phyloP scores from a whole-genome alignment of 352 stramenopile species.

The Pythium inflatum region DNA sequence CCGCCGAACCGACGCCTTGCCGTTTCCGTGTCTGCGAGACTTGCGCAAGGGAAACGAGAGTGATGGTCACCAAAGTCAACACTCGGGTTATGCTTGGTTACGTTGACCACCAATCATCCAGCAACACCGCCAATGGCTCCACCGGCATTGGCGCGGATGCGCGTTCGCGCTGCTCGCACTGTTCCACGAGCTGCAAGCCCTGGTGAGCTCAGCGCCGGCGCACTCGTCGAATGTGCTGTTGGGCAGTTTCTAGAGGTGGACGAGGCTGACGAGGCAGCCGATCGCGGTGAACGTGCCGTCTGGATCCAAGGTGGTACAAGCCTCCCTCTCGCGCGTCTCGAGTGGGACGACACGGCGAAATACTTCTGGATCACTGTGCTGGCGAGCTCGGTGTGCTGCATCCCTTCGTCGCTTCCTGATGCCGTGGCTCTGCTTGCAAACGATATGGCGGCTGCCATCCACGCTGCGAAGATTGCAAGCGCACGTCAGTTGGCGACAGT shows the following conservation, averaged over 20 bases:
- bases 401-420: not conserved
- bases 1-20: constrained; percentile 11
- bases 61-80: constrained; percentile 28
- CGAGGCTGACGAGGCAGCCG: not conserved
- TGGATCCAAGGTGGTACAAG: constrained; percentile 19
- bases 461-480: constrained; percentile 4
- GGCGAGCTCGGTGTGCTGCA: not conserved
- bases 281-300: not conserved
- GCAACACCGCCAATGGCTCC: not conserved
- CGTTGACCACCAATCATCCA: not conserved
- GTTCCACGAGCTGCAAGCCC: not conserved
- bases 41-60: constrained; percentile 10
- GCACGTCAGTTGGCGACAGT: constrained; percentile 16
- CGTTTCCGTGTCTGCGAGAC: not conserved
- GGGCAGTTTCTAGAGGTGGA: constrained; percentile 3
- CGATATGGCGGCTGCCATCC: constrained; percentile 23
- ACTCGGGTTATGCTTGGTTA: not conserved
- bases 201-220: not conserved
- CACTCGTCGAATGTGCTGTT: constrained; percentile 4
- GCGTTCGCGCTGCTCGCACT: not conserved
- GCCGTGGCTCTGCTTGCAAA: constrained; percentile 2
- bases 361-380: not conserved
- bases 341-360: not conserved
- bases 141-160: constrained; percentile 3
- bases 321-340: not conserved